Percentiles rank a stretch among this genome's conserved stretches.
Conservation (phyloP, 148 eudicot species). For the Rhododendron molle region DNA sequence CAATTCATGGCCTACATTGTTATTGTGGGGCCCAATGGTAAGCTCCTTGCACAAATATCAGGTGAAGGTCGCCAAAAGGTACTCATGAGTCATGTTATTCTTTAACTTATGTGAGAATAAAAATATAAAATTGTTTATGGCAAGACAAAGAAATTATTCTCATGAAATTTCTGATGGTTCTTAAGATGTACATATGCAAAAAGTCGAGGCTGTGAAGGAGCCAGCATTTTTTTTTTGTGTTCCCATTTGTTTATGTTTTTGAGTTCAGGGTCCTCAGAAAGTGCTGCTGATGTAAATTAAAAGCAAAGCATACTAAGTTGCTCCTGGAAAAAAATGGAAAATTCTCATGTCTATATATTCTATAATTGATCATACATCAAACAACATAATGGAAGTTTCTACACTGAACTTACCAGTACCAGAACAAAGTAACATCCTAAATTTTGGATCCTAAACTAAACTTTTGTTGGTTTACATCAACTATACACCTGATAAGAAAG, state of each 20-base stretch:
- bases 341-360: neutral
- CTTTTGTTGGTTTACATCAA: neutral
- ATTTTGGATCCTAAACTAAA: neutral
- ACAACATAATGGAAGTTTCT: neutral
- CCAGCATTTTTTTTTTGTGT: neutral
- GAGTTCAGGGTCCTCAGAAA: neutral
- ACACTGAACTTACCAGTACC: neutral
- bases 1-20: slow-evolving; percentile 95
- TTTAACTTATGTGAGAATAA: neutral
- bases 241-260: neutral
- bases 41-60: slow-evolving; percentile 72
- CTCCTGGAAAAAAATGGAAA: neutral
- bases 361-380: neutral
- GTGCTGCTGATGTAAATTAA: neutral
- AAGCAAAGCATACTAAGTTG: neutral
- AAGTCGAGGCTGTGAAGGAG: neutral
- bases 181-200: neutral
- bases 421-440: neutral
- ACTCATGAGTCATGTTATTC: slow-evolving; percentile 15
- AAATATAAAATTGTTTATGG: neutral
- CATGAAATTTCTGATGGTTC: neutral
- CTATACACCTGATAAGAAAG: neutral
- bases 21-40: slow-evolving; percentile 84
- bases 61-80: slow-evolving; percentile 98
- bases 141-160: neutral